Percentiles rank a stretch among this genome's conserved stretches.
phyloP scores from a whole-genome alignment of 495 filamentous ascomycete species.

The Poronia punctata region DNA sequence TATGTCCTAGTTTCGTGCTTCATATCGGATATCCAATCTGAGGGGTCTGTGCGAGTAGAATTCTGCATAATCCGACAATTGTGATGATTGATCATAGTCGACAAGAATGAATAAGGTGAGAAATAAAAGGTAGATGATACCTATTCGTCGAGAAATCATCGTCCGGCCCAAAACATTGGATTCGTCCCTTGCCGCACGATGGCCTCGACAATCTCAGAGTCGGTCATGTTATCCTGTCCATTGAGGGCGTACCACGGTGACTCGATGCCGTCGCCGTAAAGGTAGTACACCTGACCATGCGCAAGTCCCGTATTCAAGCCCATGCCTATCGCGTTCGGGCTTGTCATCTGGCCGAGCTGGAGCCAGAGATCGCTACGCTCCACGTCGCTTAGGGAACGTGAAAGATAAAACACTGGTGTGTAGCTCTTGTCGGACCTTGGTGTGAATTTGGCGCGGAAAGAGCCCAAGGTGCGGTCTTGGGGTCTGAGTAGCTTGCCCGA shows the following conservation, averaged over 20 bases:
- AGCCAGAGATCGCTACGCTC: constrained; percentile 16
- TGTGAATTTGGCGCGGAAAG: constrained; percentile 24
- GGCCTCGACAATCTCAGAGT: constrained; percentile 21
- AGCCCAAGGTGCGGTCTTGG: neutral
- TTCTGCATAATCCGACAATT: too few species aligned
- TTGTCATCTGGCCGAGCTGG: constrained; percentile 19
- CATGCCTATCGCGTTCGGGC: constrained; percentile 2
- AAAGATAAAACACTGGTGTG: constrained; percentile 23
- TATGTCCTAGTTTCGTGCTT: too few species aligned
- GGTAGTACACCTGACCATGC: constrained; percentile 18
- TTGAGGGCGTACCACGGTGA: constrained; percentile 25
- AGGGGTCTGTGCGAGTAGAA: too few species aligned
- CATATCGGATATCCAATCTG: too few species aligned
- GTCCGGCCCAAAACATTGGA: constrained; percentile 23
- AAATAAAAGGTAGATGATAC: too few species aligned
- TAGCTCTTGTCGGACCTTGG: constrained; percentile 21
- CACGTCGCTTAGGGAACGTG: constrained; percentile 16
- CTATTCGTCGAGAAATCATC: too few species aligned
- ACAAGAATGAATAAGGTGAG: too few species aligned
- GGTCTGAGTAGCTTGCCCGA: constrained; percentile 22
- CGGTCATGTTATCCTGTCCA: constrained; percentile 23
- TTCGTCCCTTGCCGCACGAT: constrained; percentile 18
- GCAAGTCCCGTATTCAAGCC: constrained; percentile 13
- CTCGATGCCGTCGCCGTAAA: constrained; percentile 16
- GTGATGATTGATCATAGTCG: too few species aligned